Evolutionary conservation across 352 stramenopile genomes (phyloP), one percentile per base, ranked within the genome.

Genomic region (Blastocystis sp.): DNA sequence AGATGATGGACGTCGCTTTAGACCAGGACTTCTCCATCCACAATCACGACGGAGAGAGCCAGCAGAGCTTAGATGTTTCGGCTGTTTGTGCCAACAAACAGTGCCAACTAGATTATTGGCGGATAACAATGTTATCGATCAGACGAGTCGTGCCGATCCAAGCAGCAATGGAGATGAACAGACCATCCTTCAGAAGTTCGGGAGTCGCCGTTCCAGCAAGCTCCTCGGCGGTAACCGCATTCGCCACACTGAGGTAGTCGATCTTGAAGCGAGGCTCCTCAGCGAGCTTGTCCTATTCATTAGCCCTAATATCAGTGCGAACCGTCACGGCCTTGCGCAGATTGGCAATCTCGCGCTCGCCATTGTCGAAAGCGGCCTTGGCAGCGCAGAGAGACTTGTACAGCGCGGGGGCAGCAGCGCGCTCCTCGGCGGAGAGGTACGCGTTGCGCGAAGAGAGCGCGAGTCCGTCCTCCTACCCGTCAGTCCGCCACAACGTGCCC

Each of bases 371-470:
- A 4, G 54, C 19, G 0, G 54, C 21, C 34, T 42, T 40, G 45
- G 93, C 61, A 11, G 89, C 82, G 64, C 78, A 90, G 59, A 95
- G 92, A 87, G 91, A 89, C 88, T 90, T 78, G 88, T 98, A 95
- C 10, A 99, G 89, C 59, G 98, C 91, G 17, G 91, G 90, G 1
- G 96, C 96, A 0, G 92, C 94, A 10, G 90, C 66, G 61, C 96
- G 92, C 90, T 98, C 95, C 14, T 94, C 91, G 0, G 89, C 14
- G 0, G 90, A 94, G 76, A 99, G 92, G 91, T 99, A 99, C 66
- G 96, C 95, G 92, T 99, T 99, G 57, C 97, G 93, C 76, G 95
- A 98, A 19, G 95, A 98, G 90, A 98, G 94, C 19, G 97, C 97
- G 59, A 99, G 93, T 3, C 97, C 97, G 91, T 98, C 95, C 0